Evolutionary conservation across 2,329 filamentous ascomycete species (phyloP).

Genomic region (Teratosphaeria gauchensis): DNA sequence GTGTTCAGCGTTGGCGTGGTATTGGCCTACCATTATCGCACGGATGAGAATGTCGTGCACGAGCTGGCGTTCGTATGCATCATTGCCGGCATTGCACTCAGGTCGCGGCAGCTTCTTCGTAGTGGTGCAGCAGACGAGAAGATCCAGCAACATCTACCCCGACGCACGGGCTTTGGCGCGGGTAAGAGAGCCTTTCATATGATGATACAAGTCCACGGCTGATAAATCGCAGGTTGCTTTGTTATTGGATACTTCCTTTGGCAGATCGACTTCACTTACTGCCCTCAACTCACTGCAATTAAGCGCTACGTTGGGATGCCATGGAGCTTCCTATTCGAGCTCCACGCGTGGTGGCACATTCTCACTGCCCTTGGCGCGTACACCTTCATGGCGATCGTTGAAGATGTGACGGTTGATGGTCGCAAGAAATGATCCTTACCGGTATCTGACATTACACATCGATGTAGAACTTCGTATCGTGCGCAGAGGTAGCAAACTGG

Average conservation of each 20-base stretch:
- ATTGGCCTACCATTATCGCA: constrained; percentile 18
- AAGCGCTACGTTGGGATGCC: constrained; percentile 61
- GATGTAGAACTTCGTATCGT: no score
- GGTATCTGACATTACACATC: no score
- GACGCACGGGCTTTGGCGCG: no score
- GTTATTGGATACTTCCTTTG: constrained; percentile 59
- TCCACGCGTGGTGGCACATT: constrained; percentile 67
- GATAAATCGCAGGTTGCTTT: constrained; percentile 5
- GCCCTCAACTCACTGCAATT: constrained; percentile 54
- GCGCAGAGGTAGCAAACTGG: no score
- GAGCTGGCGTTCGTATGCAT: constrained; percentile 17
- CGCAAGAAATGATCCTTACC: no score
- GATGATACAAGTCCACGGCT: constrained; percentile 33
- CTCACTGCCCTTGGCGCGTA: constrained; percentile 49
- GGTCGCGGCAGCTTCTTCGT: constrained; percentile 10
- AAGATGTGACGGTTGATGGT: constrained; percentile 11
- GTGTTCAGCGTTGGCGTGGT: constrained; percentile 14
- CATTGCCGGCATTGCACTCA: constrained; percentile 9
- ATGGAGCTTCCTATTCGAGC: constrained; percentile 59
- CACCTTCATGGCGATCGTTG: constrained; percentile 18
- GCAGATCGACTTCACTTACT: constrained; percentile 68
- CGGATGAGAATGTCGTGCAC: constrained; percentile 18
- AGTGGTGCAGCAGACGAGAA: constrained; percentile 8
- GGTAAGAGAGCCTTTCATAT: no score
- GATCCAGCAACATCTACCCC: constrained; percentile 4